Base-by-base conservation (phyloP, 1,284 basidiomycete species). In the Lignosus rhinocerotis region DNA sequence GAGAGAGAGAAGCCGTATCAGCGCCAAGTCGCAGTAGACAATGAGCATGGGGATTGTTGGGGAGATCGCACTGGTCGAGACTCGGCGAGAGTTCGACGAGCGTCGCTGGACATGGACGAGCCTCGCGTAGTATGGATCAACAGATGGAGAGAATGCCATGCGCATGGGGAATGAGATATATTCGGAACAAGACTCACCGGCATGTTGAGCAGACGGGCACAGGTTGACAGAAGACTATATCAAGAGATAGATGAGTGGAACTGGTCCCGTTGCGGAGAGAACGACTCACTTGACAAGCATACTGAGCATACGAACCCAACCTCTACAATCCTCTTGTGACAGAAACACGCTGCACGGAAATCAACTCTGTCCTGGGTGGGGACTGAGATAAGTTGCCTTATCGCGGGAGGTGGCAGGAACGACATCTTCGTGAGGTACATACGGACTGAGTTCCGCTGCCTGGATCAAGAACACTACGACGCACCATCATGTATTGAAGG, bases 301-400 rank as follows among this genome's bases (percentile, higher is more conserved):
- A 98, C 94, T 17, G 94, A 96, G 74, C 97, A 99, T 25, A 99
- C 95, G 69, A 96, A 99, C 38, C 96, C 97, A 53, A 99, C 86
- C 69, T 99, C 96, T 39, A 99, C 87, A 47, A 98, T 96, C 53
- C 90, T 88, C 70, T 98, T 95, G 75, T 99, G 97, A 74, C 97
- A 99, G 78, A 99, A 99, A 73, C 97, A 99, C 6, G 96, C 96
- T 0, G 97, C 97, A 31, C 97, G 84, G 71, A 99, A 96, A 72
- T 99, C 97, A 58, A 98, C 90, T 65, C 90, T 91, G 70, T 98
- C 96, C 73, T 96, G 92, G 1, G 91, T 94, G 0, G 97, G 96
- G 32, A 93, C 86, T 2, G 91, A 86, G 49, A 99, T 80, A 21
- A 87, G 78, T 59, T 85, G 84, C 21, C 95, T 87, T 53, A 96